Conservation (phyloP, 83 land plant genomes). For the Thuja plicata region DNA sequence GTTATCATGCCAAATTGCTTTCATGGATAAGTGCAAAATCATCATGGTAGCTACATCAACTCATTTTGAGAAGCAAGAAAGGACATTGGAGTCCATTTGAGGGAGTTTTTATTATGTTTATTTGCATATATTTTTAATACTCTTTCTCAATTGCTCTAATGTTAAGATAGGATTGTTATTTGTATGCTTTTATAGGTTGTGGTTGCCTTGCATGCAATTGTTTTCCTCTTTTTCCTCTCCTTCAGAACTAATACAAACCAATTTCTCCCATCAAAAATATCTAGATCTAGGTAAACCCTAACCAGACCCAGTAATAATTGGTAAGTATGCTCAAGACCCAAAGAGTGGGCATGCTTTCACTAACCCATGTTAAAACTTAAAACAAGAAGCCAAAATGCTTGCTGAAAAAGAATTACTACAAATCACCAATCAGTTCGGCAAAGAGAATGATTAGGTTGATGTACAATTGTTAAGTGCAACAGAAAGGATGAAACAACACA, state of each 20-base stretch:
- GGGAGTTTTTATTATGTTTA: no score
- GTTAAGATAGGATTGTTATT: no score
- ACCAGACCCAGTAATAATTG: background rate
- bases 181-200: no score
- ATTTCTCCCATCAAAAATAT: background rate
- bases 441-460: background rate
- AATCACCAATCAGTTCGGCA: background rate
- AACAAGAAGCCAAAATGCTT: background rate
- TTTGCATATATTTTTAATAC: no score
- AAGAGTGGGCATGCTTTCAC: background rate
- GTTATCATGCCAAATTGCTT: no score
- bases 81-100: no score
- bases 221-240: no score
- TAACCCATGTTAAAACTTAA: background rate
- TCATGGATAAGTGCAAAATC: no score
- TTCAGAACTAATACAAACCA: background rate
- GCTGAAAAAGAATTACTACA: background rate
- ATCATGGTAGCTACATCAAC: no score
- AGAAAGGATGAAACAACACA: background rate
- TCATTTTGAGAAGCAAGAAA: no score
- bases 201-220: no score
- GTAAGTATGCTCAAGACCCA: background rate
- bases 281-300: background rate
- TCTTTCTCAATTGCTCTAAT: no score
- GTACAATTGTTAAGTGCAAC: background rate